Evolutionary conservation across 768 basidiomycete species (phyloP), one percentile per base, ranked within the genome.

Genomic region (Hysterangium stoloniferum): DNA sequence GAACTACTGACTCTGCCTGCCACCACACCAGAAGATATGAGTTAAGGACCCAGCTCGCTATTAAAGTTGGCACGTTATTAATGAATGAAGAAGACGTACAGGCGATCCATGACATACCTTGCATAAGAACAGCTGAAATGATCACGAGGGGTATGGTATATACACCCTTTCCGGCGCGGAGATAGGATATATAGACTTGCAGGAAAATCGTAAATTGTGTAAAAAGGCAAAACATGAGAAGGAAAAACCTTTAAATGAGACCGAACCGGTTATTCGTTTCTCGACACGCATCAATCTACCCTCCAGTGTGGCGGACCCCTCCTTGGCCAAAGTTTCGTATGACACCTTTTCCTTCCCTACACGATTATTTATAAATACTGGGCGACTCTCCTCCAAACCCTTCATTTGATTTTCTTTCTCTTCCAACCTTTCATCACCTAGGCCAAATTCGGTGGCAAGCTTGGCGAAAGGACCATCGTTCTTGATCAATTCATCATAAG

Each of bases 1-100:
- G 7, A 12, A 24, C 19, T 6, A 66, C 74, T 50, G 38, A 79
- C 78, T 82, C 72, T 35, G 66, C 70, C 59, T 85, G 75, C 84
- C 84, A 84, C 77, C 79, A 86, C 15, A 84, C 78, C 13, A 87
- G 66, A 41, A 79, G 80, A 54, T 85, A 84, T 48, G 77, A 75
- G 56, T 77, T 82, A 57, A 81, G 61, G 45, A 84, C 73, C 74
- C 74, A 11, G 44, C 12, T 32, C n/a, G 32, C 27, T 34, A 12
- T 34, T 15, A 2, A 11, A 11, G 1, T 17, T 43, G n/a, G n/a
- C n/a, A n/a, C n/a, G n/a, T n/a, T n/a, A n/a, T n/a, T n/a, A n/a
- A n/a, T n/a, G n/a, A n/a, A n/a, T n/a, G n/a, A n/a, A n/a, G n/a
- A n/a, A n/a, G n/a, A n/a, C n/a, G n/a, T n/a, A n/a, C n/a, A n/a